These are phyloP conservation scores for Phlyctochytrium planicorne DNA, from an alignment of 192 early-diverging fungal species.

Conservation along the genomic window DNA sequence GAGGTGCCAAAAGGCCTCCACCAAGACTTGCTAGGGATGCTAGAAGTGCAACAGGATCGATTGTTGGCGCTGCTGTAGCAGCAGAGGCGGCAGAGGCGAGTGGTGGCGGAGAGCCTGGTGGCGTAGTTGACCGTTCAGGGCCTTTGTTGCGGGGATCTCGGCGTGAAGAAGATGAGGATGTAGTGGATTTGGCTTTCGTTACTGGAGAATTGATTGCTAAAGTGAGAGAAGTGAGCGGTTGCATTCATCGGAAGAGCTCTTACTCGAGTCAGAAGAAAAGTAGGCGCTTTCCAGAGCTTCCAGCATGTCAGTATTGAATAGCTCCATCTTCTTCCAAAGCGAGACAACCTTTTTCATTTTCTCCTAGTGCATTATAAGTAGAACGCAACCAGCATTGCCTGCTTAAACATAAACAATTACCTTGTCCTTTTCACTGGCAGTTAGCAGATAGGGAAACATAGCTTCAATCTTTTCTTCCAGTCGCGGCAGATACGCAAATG, in stretches of 20 bases:
- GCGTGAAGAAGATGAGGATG: neutral
- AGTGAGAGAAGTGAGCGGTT: no score
- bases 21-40: neutral
- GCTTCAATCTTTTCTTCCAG: conserved; percentile 49
- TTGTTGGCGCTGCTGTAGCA: neutral
- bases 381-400: neutral
- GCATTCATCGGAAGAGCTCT: neutral
- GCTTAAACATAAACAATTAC: conserved; percentile 19
- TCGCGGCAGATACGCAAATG: conserved; percentile 16
- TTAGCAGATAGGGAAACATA: conserved; percentile 39
- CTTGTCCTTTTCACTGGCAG: conserved; percentile 47
- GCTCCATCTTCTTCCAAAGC: conserved; percentile 44
- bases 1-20: neutral
- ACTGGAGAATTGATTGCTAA: no score
- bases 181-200: neutral
- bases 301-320: conserved; percentile 37
- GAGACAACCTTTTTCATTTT: conserved; percentile 48
- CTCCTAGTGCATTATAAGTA: conserved; percentile 33
- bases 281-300: conserved; percentile 35
- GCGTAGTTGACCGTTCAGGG: neutral
- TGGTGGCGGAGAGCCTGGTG: neutral
- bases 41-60: neutral
- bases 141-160: neutral
- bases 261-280: neutral
- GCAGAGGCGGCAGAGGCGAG: neutral